A percentile compares a stretch with the other conserved stretches of the same genome.
These are phyloP conservation scores for Pseudocercospora vitis DNA, from an alignment of 2,329 filamentous ascomycete genomes.

Conservation along the genomic window DNA sequence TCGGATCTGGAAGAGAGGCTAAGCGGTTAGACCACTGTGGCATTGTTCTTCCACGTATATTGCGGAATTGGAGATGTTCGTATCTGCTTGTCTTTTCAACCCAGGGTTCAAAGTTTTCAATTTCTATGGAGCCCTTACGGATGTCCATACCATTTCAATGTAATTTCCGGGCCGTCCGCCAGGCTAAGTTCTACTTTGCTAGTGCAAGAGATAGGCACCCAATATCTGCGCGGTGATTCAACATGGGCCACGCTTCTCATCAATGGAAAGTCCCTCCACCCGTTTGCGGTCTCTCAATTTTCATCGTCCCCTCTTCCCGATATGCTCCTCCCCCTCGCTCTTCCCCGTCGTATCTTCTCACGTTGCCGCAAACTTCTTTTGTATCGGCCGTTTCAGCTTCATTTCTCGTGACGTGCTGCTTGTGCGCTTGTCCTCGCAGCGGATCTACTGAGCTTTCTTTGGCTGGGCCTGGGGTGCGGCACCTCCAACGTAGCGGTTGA, in stretches of 20 bases:
- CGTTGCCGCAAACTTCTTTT: neutral
- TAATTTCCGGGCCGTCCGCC: conserved; percentile 2
- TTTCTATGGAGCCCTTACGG: neutral
- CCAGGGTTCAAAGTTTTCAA: neutral
- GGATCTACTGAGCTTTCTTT: conserved; percentile 63
- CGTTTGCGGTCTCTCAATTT: neutral
- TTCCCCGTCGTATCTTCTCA: neutral
- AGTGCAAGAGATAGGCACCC: conserved; percentile 6
- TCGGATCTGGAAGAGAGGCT: neutral
- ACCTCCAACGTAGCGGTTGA: conserved; percentile 39
- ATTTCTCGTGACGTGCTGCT: conserved; percentile 10
- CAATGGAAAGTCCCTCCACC: neutral
- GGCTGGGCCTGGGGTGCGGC: conserved; percentile 46
- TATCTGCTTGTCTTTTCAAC: neutral
- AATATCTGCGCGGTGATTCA: neutral
- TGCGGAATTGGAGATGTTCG: neutral
- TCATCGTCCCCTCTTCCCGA: neutral
- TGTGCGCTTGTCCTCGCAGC: neutral
- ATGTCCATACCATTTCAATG: neutral
- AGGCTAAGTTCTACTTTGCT: conserved; percentile 6
- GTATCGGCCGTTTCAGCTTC: conserved; percentile 14
- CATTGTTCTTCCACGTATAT: neutral
- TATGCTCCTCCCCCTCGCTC: neutral
- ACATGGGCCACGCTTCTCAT: neutral
- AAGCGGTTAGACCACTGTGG: neutral